Base-by-base conservation (phyloP, 169 alveolate species). In the Perkinsus olseni region DNA sequence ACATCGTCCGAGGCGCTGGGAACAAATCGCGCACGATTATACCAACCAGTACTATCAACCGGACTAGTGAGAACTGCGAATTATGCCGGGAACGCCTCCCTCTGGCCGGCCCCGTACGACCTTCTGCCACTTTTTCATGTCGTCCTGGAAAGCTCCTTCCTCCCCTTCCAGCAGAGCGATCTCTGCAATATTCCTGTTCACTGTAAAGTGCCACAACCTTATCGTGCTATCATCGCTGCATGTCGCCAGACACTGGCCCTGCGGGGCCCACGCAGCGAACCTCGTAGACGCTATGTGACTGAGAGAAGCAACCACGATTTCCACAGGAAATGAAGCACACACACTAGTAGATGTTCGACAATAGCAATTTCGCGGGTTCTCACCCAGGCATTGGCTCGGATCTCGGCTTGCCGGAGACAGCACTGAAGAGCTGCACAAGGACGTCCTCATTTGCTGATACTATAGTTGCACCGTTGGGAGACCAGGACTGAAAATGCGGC, bases 391-490 rank as follows among this genome's bases (percentile, higher is more conserved):
- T 38, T 8, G 95, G 95, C 93, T 91, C 95, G 0, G 94, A 92
- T 13, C 95, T 93, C 38, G 94, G 93, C 92, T 94, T 93, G n/a
- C 95, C 95, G 38, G 94, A 92, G 62, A 94, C 95, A 1, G 95
- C 95, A 31, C 94, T 92, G 92, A 92, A 94, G 48, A 94, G 93
- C 50, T 93, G 94, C 62, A 94, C 93, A 48, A 91, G 91, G 74
- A 92, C 93, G 92, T 94, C 95, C 91, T 94, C 95, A n/a, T 92
- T 91, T 11, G 94, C 91, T n/a, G 93, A 39, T 74, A 92, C 92
- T n/a, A 50, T 0, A 0, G 94, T 38, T 51, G 93, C 91, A 4
- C 74, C 93, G 39, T 94, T 94, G 48, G 95, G 95, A 17, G 95
- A 94, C 95, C 95, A 94, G n/a, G 91, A 74, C 82, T 62, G 50